Conservation (phyloP, 768 basidiomycete species). For the Arthromyces matolae region DNA sequence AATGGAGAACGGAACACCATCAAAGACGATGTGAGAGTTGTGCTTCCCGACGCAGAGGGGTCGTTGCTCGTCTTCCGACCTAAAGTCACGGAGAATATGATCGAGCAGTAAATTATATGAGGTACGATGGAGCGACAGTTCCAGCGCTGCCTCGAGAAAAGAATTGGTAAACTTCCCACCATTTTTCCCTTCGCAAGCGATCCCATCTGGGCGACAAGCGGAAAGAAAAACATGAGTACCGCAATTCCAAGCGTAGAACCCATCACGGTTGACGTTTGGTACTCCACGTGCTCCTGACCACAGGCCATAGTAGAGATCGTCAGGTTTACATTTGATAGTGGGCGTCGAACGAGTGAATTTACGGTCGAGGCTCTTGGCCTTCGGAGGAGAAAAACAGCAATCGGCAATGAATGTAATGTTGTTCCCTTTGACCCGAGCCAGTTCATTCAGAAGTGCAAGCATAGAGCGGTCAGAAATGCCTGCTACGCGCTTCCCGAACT, state of each 20-base stretch:
- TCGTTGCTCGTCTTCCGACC: constrained; percentile 38
- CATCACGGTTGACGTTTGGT: constrained; percentile 32
- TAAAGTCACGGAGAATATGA: constrained; percentile 35
- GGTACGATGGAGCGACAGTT: constrained; percentile 49
- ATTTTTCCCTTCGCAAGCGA: constrained; percentile 57
- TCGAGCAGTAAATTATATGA: constrained; percentile 48
- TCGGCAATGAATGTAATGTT: constrained; percentile 70
- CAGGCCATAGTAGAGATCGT: constrained; percentile 52
- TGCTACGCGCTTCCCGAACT: constrained; percentile 42
- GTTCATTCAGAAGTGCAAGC: constrained; percentile 54
- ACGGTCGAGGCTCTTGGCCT: constrained; percentile 39
- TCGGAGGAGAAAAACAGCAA: constrained; percentile 52
- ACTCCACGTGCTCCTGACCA: constrained; percentile 48
- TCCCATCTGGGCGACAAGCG: constrained; percentile 52
- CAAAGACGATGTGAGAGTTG: constrained; percentile 49
- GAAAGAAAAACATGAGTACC: constrained; percentile 52
- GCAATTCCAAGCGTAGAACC: constrained; percentile 40
- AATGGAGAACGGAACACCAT: constrained; percentile 50
- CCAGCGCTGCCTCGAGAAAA: constrained; percentile 46
- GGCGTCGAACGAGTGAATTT: constrained; percentile 56
- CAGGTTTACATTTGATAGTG: constrained; percentile 47
- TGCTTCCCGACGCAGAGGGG: constrained; percentile 49
- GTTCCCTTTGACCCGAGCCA: constrained; percentile 55
- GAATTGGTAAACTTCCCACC: constrained; percentile 60
- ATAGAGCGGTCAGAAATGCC: constrained; percentile 70